Evolutionary conservation across 2,329 filamentous ascomycete genomes (phyloP).

Genomic region (Dichotomopilus funicola): DNA sequence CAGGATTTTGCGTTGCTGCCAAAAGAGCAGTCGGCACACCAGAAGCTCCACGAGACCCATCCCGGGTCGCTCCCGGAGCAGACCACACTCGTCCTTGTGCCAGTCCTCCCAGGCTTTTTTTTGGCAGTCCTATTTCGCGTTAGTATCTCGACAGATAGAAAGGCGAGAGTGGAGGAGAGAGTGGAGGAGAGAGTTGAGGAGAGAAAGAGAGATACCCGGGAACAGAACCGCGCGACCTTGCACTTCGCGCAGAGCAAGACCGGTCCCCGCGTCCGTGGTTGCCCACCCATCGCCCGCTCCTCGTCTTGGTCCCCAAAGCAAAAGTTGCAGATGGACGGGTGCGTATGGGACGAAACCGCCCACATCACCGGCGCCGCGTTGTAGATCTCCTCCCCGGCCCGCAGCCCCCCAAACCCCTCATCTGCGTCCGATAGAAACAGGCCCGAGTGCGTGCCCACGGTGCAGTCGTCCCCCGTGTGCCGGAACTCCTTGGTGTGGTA

Average conservation of each 20-base stretch:
- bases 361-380: conserved; percentile 18
- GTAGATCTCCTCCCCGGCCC: conserved; percentile 25
- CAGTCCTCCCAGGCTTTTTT: conserved; percentile 25
- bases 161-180: too few species aligned
- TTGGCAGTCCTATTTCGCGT: conserved; percentile 25
- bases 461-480: too few species aligned
- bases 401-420: conserved; percentile 3
- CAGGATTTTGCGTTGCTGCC: conserved; percentile 22
- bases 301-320: conserved; percentile 22
- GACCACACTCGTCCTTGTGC: conserved; percentile 28
- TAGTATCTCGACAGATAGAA: background rate
- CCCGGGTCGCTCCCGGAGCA: conserved; percentile 18
- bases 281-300: background rate
- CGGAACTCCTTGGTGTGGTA: too few species aligned
- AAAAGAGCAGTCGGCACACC: conserved; percentile 25
- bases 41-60: conserved; percentile 19
- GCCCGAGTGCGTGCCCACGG: conserved; percentile 19
- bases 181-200: too few species aligned
- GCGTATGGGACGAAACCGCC: conserved; percentile 13
- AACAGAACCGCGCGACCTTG: conserved; percentile 26
- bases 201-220: conserved; percentile 19
- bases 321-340: conserved; percentile 23
- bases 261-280: background rate
- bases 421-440: conserved; percentile 19
- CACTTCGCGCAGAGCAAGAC: conserved; percentile 23